Evolutionary conservation across 169 alveolate species (phyloP).

Genomic region (Blepharisma undulans): DNA sequence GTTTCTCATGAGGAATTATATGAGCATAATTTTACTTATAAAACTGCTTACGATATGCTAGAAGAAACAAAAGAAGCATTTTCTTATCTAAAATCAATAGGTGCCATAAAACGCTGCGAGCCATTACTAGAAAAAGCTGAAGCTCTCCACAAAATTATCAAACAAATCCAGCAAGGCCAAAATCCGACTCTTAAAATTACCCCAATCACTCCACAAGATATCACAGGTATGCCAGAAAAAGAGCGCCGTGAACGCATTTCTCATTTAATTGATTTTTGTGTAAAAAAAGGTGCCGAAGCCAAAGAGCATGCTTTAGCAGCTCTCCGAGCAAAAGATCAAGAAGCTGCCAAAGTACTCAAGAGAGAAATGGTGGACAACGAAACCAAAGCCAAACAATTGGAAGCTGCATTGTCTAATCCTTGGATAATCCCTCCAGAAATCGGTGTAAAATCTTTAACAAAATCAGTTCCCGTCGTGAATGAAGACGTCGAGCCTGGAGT

Average conservation of each 20-base stretch:
- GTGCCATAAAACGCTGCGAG: not conserved
- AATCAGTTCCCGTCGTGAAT: not conserved
- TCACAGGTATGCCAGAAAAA: slow-evolving; percentile 30
- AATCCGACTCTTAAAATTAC: not conserved
- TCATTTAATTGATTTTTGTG: not conserved
- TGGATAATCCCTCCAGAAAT: slow-evolving; percentile 22
- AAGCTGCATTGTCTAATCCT: not conserved
- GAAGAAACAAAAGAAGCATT: slow-evolving; percentile 28
- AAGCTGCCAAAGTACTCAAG: not conserved
- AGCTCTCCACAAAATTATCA: not conserved
- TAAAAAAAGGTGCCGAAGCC: not conserved
- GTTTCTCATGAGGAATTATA: not conserved
- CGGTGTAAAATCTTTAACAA: not conserved
- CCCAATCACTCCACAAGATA: slow-evolving; percentile 19
- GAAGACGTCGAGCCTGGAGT: slow-evolving; percentile 4
- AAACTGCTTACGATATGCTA: not conserved
- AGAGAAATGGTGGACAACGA: slow-evolving; percentile 23
- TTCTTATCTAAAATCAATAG: not conserved
- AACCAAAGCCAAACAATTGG: not conserved
- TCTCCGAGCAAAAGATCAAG: not conserved
- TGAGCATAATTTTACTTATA: slow-evolving; percentile 23
- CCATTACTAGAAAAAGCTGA: not conserved
- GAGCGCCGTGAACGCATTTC: not conserved
- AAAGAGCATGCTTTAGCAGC: slow-evolving; percentile 24
- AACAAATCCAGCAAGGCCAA: not conserved